Percentiles rank a stretch among this genome's conserved stretches.
Conservation (phyloP, 257 asterid species). For the Penstemon eatonii region DNA sequence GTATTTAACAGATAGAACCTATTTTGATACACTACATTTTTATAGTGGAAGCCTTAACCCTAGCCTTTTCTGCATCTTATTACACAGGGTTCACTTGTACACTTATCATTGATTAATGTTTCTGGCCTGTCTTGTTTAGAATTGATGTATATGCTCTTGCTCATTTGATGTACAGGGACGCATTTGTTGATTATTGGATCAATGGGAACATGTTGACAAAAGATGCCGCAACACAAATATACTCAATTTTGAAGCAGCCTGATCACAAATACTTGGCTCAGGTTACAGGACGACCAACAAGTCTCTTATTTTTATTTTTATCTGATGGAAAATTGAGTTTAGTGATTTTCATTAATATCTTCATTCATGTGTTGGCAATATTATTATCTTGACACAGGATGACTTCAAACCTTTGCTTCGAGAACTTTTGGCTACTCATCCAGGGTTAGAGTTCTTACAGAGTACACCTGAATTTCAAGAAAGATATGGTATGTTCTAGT, state of each 20-base stretch:
- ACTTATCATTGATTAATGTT: constrained; percentile 17
- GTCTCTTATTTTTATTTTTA: background rate
- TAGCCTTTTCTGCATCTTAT: constrained; percentile 6
- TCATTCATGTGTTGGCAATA: constrained; percentile 24
- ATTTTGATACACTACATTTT: too few species aligned
- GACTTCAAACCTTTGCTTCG: constrained; percentile 94
- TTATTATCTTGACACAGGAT: constrained; percentile 48
- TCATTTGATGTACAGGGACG: constrained; percentile 57
- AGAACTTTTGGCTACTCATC: constrained; percentile 95
- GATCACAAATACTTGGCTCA: constrained; percentile 68
- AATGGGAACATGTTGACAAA: constrained; percentile 84
- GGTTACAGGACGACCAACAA: constrained; percentile 40
- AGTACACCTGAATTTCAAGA: constrained; percentile 99
- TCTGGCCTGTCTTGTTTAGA: constrained; percentile 21
- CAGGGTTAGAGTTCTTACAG: constrained; percentile 97
- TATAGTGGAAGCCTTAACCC: background rate
- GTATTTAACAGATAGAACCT: background rate
- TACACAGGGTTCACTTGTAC: constrained; percentile 17
- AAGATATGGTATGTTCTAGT: constrained; percentile 78
- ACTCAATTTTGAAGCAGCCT: constrained; percentile 81
- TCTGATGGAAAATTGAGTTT: constrained; percentile 7
- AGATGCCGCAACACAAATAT: constrained; percentile 78
- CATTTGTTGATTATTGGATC: constrained; percentile 95
- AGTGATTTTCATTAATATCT: constrained; percentile 23
- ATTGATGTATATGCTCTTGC: constrained; percentile 21